Evolutionary conservation across 225 moss, liverwort and hornwort species (phyloP).

Genomic region (Pseudisothecium myosuroides): DNA sequence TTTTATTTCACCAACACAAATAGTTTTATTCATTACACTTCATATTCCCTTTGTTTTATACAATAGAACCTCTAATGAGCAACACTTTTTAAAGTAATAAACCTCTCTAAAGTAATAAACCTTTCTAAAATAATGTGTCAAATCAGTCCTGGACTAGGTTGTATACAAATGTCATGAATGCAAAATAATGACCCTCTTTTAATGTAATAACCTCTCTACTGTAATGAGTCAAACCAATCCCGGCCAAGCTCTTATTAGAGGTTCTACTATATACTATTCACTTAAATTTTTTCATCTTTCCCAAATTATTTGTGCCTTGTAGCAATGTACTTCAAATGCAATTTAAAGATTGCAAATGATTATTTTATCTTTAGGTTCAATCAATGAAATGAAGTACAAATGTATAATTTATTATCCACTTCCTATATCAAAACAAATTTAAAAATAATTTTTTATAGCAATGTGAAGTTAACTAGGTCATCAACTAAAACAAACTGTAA

Average conservation of each 20-base stretch:
- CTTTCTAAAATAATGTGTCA: too few species aligned
- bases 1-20: not conserved
- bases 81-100: too few species aligned
- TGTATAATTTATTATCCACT: not conserved
- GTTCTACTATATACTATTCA: not conserved
- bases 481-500: too few species aligned
- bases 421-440: not conserved
- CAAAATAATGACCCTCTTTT: too few species aligned
- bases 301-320: not conserved
- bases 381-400: not conserved
- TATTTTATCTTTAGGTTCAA: not conserved
- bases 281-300: fast-evolving
- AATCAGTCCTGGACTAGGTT: too few species aligned
- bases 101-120: too few species aligned
- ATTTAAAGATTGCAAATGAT: not conserved
- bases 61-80: too few species aligned
- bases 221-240: too few species aligned
- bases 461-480: not conserved
- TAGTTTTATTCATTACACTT: not conserved
- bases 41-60: fast-evolving
- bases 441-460: not conserved
- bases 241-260: too few species aligned
- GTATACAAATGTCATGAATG: too few species aligned
- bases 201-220: too few species aligned
- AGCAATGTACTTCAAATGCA: not conserved